Evolutionary conservation across 2,329 filamentous ascomycete species (phyloP).

Genomic region (Cladosporium phlei): DNA sequence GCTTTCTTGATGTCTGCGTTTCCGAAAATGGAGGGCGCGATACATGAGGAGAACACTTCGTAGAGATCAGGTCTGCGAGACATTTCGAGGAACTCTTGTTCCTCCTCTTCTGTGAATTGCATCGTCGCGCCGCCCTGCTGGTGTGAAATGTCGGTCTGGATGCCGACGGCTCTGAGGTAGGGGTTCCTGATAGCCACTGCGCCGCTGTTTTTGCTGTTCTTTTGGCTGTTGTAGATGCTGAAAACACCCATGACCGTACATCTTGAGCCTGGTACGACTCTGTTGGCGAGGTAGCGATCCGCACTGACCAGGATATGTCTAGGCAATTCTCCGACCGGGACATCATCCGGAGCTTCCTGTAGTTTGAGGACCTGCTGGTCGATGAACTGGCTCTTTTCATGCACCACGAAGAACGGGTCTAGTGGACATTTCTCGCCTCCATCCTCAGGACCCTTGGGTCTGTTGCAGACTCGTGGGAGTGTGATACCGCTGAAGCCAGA

Average conservation of each 20-base stretch:
- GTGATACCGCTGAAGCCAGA: constrained; percentile 86
- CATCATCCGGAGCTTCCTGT: constrained; percentile 94
- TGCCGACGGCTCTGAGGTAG: constrained; percentile 87
- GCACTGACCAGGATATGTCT: constrained; percentile 92
- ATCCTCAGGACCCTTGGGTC: constrained; percentile 44
- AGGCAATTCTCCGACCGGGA: constrained; percentile 92
- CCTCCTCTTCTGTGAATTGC: constrained; percentile 87
- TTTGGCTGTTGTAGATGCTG: constrained; percentile 86
- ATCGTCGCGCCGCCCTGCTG: constrained; percentile 65
- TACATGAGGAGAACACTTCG: constrained; percentile 80
- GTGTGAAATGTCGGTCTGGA: constrained; percentile 84
- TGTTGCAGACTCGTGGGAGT: constrained; percentile 72
- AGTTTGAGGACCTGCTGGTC: constrained; percentile 98
- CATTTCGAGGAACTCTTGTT: constrained; percentile 91
- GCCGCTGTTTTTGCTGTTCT: constrained; percentile 72
- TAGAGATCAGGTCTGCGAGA: constrained; percentile 91
- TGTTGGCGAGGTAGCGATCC: constrained; percentile 92
- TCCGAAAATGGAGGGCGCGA: constrained; percentile 95
- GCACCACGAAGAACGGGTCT: constrained; percentile 92
- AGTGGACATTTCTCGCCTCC: constrained; percentile 78
- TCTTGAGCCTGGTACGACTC: constrained; percentile 88
- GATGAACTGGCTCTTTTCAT: constrained; percentile 90
- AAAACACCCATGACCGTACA: constrained; percentile 97
- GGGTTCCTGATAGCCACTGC: constrained; percentile 94
- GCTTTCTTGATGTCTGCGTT: constrained; percentile 96